phyloP scores from a whole-genome alignment of 441 rosid genomes.

The Arabidopsis lyrata region DNA sequence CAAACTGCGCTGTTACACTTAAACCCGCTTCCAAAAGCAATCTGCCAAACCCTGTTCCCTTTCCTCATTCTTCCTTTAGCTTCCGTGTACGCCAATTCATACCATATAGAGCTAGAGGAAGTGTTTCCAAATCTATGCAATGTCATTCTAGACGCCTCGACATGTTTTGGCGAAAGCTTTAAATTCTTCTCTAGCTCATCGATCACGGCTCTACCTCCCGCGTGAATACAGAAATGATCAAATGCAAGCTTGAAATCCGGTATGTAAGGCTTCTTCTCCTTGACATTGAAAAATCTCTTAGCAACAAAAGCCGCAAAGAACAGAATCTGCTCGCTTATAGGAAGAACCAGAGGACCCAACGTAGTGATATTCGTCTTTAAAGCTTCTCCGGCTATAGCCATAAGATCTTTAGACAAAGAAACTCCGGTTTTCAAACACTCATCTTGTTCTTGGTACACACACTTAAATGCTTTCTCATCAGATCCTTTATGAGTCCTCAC shows the following conservation, averaged over 20 bases:
- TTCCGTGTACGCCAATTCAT: conserved; percentile 84
- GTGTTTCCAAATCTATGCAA: conserved; percentile 95
- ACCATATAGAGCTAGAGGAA: conserved; percentile 95
- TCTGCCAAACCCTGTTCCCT: conserved; percentile 89
- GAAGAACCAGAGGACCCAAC: conserved; percentile 87
- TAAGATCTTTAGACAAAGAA: conserved; percentile 79
- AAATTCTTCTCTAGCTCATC: conserved; percentile 93
- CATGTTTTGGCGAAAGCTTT: conserved; percentile 74
- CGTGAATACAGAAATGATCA: conserved; percentile 93
- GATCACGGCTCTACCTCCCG: conserved; percentile 93
- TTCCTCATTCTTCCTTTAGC: conserved; percentile 83
- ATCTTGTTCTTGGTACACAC: conserved; percentile 91
- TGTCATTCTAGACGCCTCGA: conserved; percentile 93
- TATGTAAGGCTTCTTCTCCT: conserved; percentile 64
- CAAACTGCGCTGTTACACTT: conserved; percentile 95
- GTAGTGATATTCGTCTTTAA: conserved; percentile 83
- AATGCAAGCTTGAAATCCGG: conserved; percentile 92
- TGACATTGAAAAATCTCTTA: conserved; percentile 64
- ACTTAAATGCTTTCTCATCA: conserved; percentile 76
- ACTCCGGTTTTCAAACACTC: conserved; percentile 78
- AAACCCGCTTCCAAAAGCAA: conserved; percentile 93
- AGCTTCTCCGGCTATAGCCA: conserved; percentile 86
- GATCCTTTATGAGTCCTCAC: conserved; percentile 87
- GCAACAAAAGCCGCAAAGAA: conserved; percentile 66
- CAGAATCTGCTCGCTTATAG: conserved; percentile 80